Conservation (phyloP, 148 eudicot genomes). For the Vaccinium macrocarpon region DNA sequence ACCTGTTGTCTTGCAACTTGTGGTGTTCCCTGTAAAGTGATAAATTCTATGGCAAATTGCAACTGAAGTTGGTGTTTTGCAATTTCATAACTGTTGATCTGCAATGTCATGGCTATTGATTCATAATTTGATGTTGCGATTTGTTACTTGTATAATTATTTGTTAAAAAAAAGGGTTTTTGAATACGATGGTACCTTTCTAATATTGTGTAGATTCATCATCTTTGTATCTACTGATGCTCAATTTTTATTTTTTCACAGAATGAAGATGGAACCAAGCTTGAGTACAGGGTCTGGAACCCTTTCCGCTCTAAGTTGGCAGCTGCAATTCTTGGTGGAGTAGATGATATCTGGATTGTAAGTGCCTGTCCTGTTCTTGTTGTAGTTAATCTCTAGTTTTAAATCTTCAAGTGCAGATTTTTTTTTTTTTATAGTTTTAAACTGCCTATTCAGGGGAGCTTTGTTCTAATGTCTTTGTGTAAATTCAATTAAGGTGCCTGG, state of each 20-base stretch:
- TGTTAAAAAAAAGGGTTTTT: too few relatives aligned
- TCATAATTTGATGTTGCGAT: too few relatives aligned
- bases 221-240: neutral
- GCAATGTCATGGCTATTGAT: neutral
- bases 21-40: neutral
- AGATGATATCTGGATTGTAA: conserved; percentile 80
- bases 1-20: neutral
- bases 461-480: neutral
- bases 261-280: conserved; percentile 76
- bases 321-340: conserved; percentile 90
- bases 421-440: neutral
- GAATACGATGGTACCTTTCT: too few relatives aligned
- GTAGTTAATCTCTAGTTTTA: neutral
- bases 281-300: conserved; percentile 92
- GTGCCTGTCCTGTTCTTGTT: conserved; percentile 10
- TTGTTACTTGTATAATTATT: too few relatives aligned
- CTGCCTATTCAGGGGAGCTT: neutral
- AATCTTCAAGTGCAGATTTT: neutral
- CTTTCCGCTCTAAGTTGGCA: conserved; percentile 83
- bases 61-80: neutral
- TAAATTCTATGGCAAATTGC: neutral
- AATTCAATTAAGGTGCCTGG: conserved; percentile 48
- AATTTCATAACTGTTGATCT: neutral
- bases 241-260: conserved; percentile 21
- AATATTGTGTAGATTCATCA: neutral